Evolutionary conservation across 106 monocot genomes (phyloP).

Genomic region (Gastrodia elata): DNA sequence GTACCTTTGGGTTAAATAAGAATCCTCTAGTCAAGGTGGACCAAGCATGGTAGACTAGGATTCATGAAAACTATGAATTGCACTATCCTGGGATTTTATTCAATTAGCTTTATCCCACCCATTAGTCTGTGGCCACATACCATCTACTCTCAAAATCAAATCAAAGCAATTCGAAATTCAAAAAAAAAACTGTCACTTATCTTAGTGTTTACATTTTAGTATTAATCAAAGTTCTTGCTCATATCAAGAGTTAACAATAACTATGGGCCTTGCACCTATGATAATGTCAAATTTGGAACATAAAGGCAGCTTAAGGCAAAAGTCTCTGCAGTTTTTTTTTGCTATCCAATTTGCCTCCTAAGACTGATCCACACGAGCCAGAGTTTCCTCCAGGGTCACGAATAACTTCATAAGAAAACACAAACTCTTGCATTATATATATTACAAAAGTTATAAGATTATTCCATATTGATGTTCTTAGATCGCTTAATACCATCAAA

Average conservation of each 20-base stretch:
- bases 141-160: background rate
- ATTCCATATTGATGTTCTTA: background rate
- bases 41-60: background rate
- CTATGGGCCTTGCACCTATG: background rate
- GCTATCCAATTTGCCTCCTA: background rate
- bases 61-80: background rate
- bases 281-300: background rate
- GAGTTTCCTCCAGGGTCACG: background rate
- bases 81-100: background rate
- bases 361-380: background rate
- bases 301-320: background rate
- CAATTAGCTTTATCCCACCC: background rate
- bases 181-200: background rate
- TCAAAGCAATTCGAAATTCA: background rate
- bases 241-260: background rate
- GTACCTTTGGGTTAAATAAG: background rate
- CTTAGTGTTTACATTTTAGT: background rate
- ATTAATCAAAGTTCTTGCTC: background rate
- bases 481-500: background rate
- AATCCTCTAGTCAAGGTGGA: too few relatives aligned
- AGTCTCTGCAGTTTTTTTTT: background rate
- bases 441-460: background rate
- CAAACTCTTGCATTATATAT: background rate
- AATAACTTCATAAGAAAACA: background rate
- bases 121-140: background rate